Evolutionary conservation across 306 rosid genomes (phyloP).

Genomic region (Cyamopsis tetragonoloba): DNA sequence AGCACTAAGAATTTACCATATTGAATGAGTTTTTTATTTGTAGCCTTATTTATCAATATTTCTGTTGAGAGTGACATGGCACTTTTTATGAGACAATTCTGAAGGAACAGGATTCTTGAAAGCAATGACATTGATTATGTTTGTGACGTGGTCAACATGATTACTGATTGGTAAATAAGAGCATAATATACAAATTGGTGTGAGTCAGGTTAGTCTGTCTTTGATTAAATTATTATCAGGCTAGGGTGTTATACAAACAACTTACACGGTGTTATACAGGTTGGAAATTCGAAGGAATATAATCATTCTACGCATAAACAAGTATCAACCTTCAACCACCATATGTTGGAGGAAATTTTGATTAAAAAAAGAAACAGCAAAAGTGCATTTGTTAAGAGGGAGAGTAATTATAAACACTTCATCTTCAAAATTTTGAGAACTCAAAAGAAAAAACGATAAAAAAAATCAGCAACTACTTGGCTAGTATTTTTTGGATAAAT

Average conservation of each 20-base stretch:
- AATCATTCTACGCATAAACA: not conserved
- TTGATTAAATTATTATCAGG: not conserved
- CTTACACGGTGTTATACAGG: not conserved
- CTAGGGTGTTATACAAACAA: not conserved
- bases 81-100: not conserved
- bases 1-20: not conserved
- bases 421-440: no score
- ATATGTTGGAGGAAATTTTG: not conserved
- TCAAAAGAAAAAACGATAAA: no score
- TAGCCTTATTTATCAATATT: not conserved
- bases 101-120: not conserved
- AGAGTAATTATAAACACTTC: no score
- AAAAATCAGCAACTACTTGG: not conserved
- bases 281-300: not conserved
- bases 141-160: not conserved
- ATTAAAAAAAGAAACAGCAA: no score
- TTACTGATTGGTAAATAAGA: not conserved
- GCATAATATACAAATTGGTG: not conserved
- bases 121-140: slow-evolving; percentile 10
- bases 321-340: not conserved
- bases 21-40: not conserved
- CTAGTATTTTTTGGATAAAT: no score
- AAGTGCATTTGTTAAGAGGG: no score
- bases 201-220: not conserved
- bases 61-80: slow-evolving; percentile 7